A percentile compares a stretch with the other conserved stretches of the same genome.
These are phyloP conservation scores for Ceratocystis harringtonii DNA, from an alignment of 2,329 filamentous ascomycete species.

Conservation along the genomic window DNA sequence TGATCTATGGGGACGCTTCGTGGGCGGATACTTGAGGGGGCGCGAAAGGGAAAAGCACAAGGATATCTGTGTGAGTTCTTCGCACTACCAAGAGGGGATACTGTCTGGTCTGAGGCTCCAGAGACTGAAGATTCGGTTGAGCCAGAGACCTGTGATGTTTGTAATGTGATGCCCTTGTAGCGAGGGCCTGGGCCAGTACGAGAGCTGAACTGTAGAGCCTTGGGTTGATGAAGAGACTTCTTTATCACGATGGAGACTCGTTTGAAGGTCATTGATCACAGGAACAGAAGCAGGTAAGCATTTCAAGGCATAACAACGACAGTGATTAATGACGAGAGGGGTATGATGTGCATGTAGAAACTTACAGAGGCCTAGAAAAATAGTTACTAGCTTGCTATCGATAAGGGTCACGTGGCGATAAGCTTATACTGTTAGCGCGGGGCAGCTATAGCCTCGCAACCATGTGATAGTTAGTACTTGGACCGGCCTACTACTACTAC, in stretches of 20 bases:
- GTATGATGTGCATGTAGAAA: background rate
- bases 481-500: background rate
- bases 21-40: background rate
- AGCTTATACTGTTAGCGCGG: background rate
- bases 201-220: background rate
- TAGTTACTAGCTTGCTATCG: background rate
- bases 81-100: background rate
- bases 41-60: background rate
- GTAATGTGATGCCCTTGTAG: background rate
- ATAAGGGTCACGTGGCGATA: background rate
- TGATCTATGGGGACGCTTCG: constrained; percentile 9
- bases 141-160: background rate
- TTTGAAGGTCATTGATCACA: constrained; percentile 7
- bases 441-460: background rate
- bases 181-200: background rate
- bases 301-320: background rate
- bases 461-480: background rate
- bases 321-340: background rate
- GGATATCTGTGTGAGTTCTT: background rate
- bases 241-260: background rate
- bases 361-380: background rate
- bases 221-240: background rate
- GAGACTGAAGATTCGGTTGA: background rate
- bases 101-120: background rate
- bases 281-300: background rate